Base-by-base conservation (phyloP, 345 rosid genomes). In the Corchorus olitorius region DNA sequence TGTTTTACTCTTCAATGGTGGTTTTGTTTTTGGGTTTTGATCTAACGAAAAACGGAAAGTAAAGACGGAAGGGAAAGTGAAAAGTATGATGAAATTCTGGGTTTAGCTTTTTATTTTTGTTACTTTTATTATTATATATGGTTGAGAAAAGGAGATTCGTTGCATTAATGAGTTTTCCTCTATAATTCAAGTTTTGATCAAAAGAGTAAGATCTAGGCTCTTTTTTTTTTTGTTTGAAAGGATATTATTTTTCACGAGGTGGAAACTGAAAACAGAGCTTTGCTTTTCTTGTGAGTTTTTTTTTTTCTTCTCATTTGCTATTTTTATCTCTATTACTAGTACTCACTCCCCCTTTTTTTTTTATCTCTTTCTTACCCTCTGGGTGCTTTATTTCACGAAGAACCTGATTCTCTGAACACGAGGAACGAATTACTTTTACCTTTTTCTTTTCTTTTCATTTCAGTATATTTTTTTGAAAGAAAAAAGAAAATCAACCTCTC, bases 381-480 rank as follows among this genome's bases (percentile, higher is more conserved):
- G 37, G 7, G 9, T 70, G 80, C 84, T 89, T 85, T 87, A 60
- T 81, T 77, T 86, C 88, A 84, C 83, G 91, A 85, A 88, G 94
- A 87, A 89, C 91, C 93, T 81, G 98, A 91, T 93, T 93, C 96
- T 64, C 87, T 83, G 65, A 86, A 82, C 90, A 81, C 91, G 91
- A 88, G 90, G 79, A 90, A 80, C 85, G 81, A 83, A 83, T 86
- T 91, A 79, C 84, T 81, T 79, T 79, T 73, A 73, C 62, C n/a
- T 35, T 49, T 41, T 75, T 19, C 49, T 39, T n/a, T 54, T 52
- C 17, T 59, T 58, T 33, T 33, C 11, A 33, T 7, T 17, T n/a
- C 16, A 58, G 8, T 45, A 6, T 5, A 27, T 56, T 39, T 34
- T 73, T 45, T 41, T 22, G 2, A 13, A 27, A 27, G 17, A 27